phyloP scores from a whole-genome alignment of 306 rosid genomes.

The Prunus salicina region DNA sequence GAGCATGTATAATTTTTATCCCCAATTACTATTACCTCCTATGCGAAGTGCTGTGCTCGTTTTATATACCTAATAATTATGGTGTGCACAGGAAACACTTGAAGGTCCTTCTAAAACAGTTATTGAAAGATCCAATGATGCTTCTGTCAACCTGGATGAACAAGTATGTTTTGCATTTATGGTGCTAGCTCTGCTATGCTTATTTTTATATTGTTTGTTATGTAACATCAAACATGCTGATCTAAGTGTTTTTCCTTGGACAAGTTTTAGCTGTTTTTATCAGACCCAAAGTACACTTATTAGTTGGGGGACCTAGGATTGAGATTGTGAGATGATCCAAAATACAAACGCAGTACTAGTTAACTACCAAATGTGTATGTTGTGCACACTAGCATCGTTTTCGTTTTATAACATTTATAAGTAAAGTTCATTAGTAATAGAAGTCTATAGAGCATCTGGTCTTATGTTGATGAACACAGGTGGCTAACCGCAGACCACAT shows the following conservation, averaged over 20 bases:
- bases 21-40: constrained; percentile 17
- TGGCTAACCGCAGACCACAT: neutral
- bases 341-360: neutral
- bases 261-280: too few relatives aligned
- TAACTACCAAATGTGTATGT: neutral
- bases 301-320: neutral
- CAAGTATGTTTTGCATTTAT: constrained; percentile 46
- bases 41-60: constrained; percentile 18
- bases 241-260: neutral
- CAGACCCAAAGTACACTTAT: neutral
- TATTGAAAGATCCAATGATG: constrained; percentile 49
- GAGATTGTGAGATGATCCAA: neutral
- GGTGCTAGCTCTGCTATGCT: neutral
- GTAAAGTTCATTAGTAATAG: neutral
- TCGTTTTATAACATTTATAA: neutral
- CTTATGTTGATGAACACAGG: neutral
- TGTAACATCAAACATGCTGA: neutral
- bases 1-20: constrained; percentile 47
- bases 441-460: neutral
- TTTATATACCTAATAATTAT: constrained; percentile 17
- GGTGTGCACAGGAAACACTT: constrained; percentile 51
- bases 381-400: neutral
- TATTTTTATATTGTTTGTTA: neutral
- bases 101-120: constrained; percentile 49
- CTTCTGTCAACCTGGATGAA: constrained; percentile 46